Evolutionary conservation across 2,329 filamentous ascomycete genomes (phyloP), one percentile per base, ranked within the genome.

Genomic region (Aureobasidium sp.): DNA sequence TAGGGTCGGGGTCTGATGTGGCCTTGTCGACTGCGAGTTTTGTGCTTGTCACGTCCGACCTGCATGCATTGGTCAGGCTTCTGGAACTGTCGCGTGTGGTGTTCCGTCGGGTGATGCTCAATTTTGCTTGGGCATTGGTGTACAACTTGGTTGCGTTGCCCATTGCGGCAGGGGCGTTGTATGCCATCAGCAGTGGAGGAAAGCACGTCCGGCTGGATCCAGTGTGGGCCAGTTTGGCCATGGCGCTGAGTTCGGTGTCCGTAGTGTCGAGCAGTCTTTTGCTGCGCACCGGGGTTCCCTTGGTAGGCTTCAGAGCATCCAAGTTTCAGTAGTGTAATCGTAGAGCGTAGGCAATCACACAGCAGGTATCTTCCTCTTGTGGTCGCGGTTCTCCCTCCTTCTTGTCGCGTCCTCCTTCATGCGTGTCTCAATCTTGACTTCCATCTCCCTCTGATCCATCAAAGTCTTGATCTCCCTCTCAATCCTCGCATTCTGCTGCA

Each of bases 221-320:
- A 0, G 89, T 89, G 1, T 97, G 92, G 92, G 93, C 92, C 5
- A 88, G 86, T 66, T 75, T 96, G 71, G 92, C 92, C 0, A 97
- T 97, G 93, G 93, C 93, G 29, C 74, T 92, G 73, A 96, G 91
- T 74, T 93, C 89, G 73, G 86, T 97, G 67, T 94, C 89, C 70
- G 92, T 97, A 49, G 88, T 97, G 56, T 76, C 84, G 70, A 96
- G 91, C 72, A 93, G 89, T 76, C 75, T 96, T 69, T 80, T 85
- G 54, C 74, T 97, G 76, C 83, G 86, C 71, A 81, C 74, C 60
- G 68, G 64, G 59, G 60, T 78, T 40, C 75, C 74, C 3, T 71
- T 72, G n/a, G 64, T 81, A 24, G 79, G 78, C 11, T 81, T 80
- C 58, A 71, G 66, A 37, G 22, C 47, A 19, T 22, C 35, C 48